Base-by-base conservation (phyloP, 176 grass and related monocot genomes). In the Leersia perrieri region DNA sequence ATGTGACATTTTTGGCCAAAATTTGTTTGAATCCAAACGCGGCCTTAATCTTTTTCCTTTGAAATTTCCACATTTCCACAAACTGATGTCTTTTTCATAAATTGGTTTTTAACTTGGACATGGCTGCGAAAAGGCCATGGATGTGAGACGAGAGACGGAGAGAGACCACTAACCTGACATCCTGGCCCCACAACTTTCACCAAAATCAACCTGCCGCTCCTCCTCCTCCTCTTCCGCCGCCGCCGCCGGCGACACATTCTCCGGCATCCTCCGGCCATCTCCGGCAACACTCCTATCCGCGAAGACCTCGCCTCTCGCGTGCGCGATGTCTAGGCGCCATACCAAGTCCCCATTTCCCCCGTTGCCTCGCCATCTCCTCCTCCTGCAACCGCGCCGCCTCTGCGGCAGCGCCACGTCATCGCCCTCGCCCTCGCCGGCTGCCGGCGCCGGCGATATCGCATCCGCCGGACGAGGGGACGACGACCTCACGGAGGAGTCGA, bases 401-500 rank as follows among this genome's bases (percentile, higher is more conserved):
- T 87, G 75, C 22, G 62, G 72, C 38, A 1, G 60, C 36, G 12
- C 84, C 71, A n/a, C 79, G 13, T 41, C 75, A 15, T 33, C 73
- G 38, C 18, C 32, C n/a, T n/a, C n/a, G n/a, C n/a, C n/a, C n/a
- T n/a, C n/a, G n/a, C n/a, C n/a, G n/a, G n/a, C n/a, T n/a, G n/a
- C n/a, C 31, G 13, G 42, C 34, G 63, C 41, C 64, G 65, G 63
- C 8, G 62, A 68, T 15, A 44, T 69, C 3, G 1, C 0, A 10
- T 53, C 80, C 11, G 1, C 33, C 20, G 14, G n/a, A 0, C 20
- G 26, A 0, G 82, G 7, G 0, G 81, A 72, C 5, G 57, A 77
- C 29, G 65, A 65, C 65, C 72, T 89, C n/a, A 65, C 15, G 4
- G 88, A 91, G 75, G 90, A 92, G 80, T 86, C 90, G 14, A 83